Conservation (phyloP, 2,329 filamentous ascomycete species). For the Curvularia sp. region DNA sequence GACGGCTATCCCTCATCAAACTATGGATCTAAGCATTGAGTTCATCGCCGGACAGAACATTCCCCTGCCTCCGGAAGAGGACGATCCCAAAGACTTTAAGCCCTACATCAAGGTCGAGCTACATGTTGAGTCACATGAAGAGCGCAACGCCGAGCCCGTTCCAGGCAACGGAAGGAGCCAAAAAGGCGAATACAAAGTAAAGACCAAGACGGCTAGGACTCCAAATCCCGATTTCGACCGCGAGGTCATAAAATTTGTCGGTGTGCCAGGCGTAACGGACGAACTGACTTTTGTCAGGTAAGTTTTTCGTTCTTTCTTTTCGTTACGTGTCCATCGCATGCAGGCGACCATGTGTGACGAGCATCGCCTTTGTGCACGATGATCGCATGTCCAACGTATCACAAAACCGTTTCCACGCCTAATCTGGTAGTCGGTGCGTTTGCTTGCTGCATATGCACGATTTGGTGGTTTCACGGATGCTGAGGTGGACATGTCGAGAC, state of each 20-base stretch:
- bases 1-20: slow-evolving; percentile 59
- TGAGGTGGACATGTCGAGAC: background rate
- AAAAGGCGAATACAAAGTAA: slow-evolving; percentile 59
- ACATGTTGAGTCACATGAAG: slow-evolving; percentile 74
- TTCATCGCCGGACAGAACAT: slow-evolving; percentile 80
- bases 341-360: slow-evolving; percentile 5
- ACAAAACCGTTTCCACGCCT: background rate
- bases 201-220: slow-evolving; percentile 54
- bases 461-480: background rate
- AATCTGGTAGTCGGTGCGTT: background rate
- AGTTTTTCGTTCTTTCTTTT: slow-evolving; percentile 30
- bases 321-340: slow-evolving; percentile 11
- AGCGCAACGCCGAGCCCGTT: slow-evolving; percentile 53
- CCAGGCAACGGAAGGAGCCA: slow-evolving; percentile 61
- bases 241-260: slow-evolving; percentile 55
- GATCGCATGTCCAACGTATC: background rate
- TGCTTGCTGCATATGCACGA: slow-evolving; percentile 1
- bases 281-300: slow-evolving; percentile 59
- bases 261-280: slow-evolving; percentile 54
- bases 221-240: slow-evolving; percentile 56
- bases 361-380: background rate
- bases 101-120: slow-evolving; percentile 82
- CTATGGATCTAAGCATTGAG: slow-evolving; percentile 72
- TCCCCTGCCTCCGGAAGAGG: slow-evolving; percentile 67
- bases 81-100: slow-evolving; percentile 66